Conservation (phyloP, 179 eudicot genomes). For the Beta corolliflora region DNA sequence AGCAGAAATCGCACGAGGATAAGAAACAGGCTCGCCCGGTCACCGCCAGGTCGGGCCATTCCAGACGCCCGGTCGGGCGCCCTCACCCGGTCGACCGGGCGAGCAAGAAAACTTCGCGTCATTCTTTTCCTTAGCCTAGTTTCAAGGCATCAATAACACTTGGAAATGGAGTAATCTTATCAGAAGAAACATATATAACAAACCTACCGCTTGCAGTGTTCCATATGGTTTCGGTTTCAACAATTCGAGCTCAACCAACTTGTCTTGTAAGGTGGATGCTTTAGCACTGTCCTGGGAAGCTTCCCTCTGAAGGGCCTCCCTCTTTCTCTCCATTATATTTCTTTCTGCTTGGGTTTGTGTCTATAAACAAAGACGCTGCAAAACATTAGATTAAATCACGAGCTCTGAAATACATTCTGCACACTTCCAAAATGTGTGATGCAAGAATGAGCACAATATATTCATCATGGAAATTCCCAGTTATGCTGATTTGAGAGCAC, state of each 20-base stretch:
- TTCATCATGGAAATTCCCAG: neutral
- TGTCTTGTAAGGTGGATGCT: constrained; percentile 46
- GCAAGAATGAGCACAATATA: too few relatives aligned
- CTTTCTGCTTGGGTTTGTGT: constrained; percentile 94
- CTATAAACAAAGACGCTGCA: constrained; percentile 41
- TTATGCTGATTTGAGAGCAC: neutral
- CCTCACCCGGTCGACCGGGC: too few relatives aligned
- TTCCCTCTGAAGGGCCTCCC: constrained; percentile 55
- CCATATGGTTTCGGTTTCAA: constrained; percentile 68
- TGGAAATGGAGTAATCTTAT: neutral
- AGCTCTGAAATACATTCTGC: constrained; percentile 19
- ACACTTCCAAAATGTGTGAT: constrained; percentile 1
- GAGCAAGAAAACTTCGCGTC: too few relatives aligned
- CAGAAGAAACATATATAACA: constrained; percentile 19
- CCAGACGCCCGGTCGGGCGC: too few relatives aligned
- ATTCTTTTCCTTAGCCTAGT: too few relatives aligned
- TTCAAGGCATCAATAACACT: too few relatives aligned
- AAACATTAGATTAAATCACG: constrained; percentile 23
- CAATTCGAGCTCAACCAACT: constrained; percentile 60
- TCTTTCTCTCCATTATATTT: constrained; percentile 75
- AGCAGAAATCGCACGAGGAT: too few relatives aligned
- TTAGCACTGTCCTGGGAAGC: constrained; percentile 49
- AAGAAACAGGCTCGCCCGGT: too few relatives aligned
- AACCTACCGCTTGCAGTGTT: constrained; percentile 79
- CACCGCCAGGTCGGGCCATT: too few relatives aligned